Base-by-base conservation (phyloP, 352 stramenopile genomes). In the Globisporangium solare region DNA sequence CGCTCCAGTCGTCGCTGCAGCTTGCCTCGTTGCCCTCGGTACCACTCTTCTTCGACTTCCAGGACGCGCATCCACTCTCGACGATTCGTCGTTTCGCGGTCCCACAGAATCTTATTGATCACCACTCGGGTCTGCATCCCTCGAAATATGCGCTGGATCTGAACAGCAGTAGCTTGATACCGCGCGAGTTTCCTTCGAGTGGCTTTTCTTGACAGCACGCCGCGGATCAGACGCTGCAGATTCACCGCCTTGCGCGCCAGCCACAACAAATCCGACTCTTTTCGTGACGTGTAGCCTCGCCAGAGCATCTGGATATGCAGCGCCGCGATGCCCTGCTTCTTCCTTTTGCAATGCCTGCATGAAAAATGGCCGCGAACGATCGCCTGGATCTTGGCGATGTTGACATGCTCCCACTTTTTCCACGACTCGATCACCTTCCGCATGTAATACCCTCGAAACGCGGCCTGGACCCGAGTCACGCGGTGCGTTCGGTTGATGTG, bases 61-160 rank as follows among this genome's bases (percentile, higher is more conserved):
- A 93, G 64, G 6, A 89, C 58, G 3, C 60, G 63, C 80, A 93
- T 89, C 12, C 74, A 73, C n/a, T 91, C 76, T 14, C 78, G 62
- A 13, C 83, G 76, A 49, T 89, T 88, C 11, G 6, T 12, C 0
- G 76, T 89, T 64, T 93, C 80, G 27, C 83, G 68, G 8, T 89
- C 69, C 0, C 72, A 67, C 1, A 93, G 45, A 1, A 90, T 68
- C 6, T 3, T 32, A 21, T 67, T 62, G 4, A 90, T 60, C 4
- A 54, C 41, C 41, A 55, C 52, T 6, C 83, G 62, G 3, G 75
- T 66, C 42, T 73, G 70, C 35, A 87, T 74, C 14, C 83, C 80
- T 32, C 80, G 75, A 72, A 89, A 88, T 37, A 86, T 70, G 0
- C 79, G 74, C 42, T 93, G 83, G 39, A 93, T 83, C 42, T 88